These are phyloP conservation scores for Fusarium xyrophilum DNA, from an alignment of 2,329 filamentous ascomycete species.

Conservation along the genomic window DNA sequence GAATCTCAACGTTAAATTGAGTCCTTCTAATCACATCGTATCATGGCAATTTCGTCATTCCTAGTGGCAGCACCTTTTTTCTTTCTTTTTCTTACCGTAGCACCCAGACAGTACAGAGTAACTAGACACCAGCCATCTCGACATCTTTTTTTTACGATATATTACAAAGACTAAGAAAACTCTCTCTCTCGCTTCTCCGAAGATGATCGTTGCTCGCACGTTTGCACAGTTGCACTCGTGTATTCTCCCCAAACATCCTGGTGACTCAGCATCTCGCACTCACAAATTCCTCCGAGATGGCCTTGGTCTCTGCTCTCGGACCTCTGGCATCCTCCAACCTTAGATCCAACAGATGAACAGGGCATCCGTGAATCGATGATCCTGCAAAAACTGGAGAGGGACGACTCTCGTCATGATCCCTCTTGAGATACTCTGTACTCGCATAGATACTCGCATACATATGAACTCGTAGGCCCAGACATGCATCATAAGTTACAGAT, in stretches of 20 bases:
- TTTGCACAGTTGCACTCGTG: slow-evolving; percentile 15
- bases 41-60: neutral
- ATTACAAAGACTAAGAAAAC: slow-evolving; percentile 4
- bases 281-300: neutral
- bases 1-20: neutral
- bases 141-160: neutral
- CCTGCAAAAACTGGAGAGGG: neutral
- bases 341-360: neutral
- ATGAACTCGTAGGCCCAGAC: neutral
- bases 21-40: slow-evolving; percentile 14
- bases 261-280: neutral
- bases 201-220: neutral
- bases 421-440: neutral
- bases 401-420: neutral
- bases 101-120: too few species aligned
- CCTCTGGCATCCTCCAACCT: neutral
- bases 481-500: neutral
- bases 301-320: neutral
- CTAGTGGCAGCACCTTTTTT: slow-evolving; percentile 15
- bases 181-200: slow-evolving; percentile 7
- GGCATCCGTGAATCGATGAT: slow-evolving; percentile 6
- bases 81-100: slow-evolving; percentile 9
- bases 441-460: neutral
- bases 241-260: slow-evolving; percentile 1
- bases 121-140: neutral